Conservation (phyloP, 1,139 yeast species). For the Eremothecium sinecaudum region DNA sequence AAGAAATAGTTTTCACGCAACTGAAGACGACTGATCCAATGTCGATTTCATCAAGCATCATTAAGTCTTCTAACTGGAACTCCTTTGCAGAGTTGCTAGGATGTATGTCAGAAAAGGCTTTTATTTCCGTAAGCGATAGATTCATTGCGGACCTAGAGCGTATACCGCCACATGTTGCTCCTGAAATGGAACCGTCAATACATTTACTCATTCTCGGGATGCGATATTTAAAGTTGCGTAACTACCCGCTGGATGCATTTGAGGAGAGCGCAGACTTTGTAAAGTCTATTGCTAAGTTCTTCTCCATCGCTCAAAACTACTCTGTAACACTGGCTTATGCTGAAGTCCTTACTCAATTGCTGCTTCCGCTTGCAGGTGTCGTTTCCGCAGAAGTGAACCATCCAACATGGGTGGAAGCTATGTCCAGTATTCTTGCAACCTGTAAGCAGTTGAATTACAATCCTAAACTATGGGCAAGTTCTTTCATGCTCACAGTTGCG, state of each 20-base stretch:
- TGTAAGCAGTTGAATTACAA: constrained; percentile 35
- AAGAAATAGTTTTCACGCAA: constrained; percentile 89
- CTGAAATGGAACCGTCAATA: constrained; percentile 61
- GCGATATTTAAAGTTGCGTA: constrained; percentile 69
- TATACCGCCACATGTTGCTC: constrained; percentile 45
- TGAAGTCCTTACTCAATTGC: constrained; percentile 64
- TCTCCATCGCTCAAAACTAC: constrained; percentile 53
- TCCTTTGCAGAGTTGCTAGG: constrained; percentile 84
- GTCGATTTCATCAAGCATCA: constrained; percentile 52
- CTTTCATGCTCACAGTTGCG: constrained; percentile 63
- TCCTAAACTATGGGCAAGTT: constrained; percentile 62
- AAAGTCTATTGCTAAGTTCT: constrained; percentile 77
- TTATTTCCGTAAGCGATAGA: constrained; percentile 81
- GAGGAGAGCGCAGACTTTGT: constrained; percentile 91
- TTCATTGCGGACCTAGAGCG: constrained; percentile 90
- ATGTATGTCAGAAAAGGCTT: constrained; percentile 76
- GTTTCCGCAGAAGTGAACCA: constrained; percentile 93
- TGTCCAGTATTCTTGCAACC: constrained; percentile 52
- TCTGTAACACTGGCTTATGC: constrained; percentile 68
- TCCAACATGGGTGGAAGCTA: constrained; percentile 88
- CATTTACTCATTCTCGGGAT: constrained; percentile 81
- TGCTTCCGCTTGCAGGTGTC: constrained; percentile 74
- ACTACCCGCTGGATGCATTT: constrained; percentile 78
- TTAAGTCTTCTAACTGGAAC: constrained; percentile 89
- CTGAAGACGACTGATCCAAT: constrained; percentile 79